Conservation (phyloP, 805 yeast species). For the Candida mattraensis region DNA sequence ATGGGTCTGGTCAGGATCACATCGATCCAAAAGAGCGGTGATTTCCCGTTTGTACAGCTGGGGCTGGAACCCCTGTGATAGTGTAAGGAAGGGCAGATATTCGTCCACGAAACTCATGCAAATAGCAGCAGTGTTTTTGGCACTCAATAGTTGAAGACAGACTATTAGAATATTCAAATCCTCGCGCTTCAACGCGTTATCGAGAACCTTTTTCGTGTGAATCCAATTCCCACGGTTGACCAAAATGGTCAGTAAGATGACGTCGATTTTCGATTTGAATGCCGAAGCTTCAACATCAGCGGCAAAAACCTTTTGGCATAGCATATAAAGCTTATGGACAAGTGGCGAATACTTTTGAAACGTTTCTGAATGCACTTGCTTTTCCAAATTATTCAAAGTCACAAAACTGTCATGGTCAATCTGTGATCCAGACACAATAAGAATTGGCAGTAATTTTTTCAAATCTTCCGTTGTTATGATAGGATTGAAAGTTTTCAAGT, state of each 20-base stretch:
- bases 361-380: background rate
- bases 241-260: constrained; percentile 16
- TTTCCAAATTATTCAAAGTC: constrained; percentile 9
- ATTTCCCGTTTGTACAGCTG: constrained; percentile 4
- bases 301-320: constrained; percentile 13
- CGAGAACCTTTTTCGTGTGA: constrained; percentile 14
- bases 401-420: constrained; percentile 25
- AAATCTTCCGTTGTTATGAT: constrained; percentile 19
- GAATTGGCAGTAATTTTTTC: constrained; percentile 24
- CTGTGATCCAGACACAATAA: constrained; percentile 30
- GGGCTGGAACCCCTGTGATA: constrained; percentile 7
- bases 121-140: constrained; percentile 7
- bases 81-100: constrained; percentile 16
- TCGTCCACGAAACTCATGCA: constrained; percentile 16
- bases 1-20: constrained; percentile 8
- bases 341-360: constrained; percentile 15
- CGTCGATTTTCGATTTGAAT: constrained; percentile 15
- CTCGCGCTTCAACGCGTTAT: constrained; percentile 15
- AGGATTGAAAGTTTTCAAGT: constrained; percentile 24
- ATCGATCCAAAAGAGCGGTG: constrained; percentile 2
- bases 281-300: constrained; percentile 5
- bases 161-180: constrained; percentile 14
- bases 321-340: constrained; percentile 15
- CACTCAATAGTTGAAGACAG: constrained; percentile 10
- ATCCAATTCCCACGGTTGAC: constrained; percentile 22